Evolutionary conservation across 345 rosid genomes (phyloP).

Genomic region (Pistacia integerrima): DNA sequence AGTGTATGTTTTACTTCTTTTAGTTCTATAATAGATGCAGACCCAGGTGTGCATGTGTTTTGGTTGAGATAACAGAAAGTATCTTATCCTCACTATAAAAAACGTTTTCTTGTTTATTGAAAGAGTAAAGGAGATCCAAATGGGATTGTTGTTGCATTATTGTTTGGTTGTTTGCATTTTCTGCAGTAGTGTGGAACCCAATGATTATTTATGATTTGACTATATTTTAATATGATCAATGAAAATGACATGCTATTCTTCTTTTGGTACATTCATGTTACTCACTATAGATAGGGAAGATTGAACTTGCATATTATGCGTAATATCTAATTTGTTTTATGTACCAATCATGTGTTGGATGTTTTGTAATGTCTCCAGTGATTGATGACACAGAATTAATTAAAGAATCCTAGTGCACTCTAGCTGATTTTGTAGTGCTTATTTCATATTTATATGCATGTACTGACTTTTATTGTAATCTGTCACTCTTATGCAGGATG

Average conservation of each 20-base stretch:
- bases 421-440: not conserved
- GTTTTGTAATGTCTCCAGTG: not conserved
- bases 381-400: too few relatives aligned
- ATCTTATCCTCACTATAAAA: not conserved
- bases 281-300: not conserved
- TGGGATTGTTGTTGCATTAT: slow-evolving; percentile 1
- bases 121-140: not conserved
- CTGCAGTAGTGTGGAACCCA: not conserved
- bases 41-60: not conserved
- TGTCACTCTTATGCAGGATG: slow-evolving; percentile 55
- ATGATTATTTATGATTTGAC: not conserved
- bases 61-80: not conserved
- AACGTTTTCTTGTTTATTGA: not conserved
- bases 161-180: not conserved
- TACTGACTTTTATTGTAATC: slow-evolving; percentile 10
- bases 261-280: not conserved
- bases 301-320: not conserved
- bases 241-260: not conserved
- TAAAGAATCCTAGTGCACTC: not conserved
- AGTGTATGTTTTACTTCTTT: not conserved
- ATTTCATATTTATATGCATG: not conserved
- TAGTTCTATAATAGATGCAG: not conserved
- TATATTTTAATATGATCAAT: not conserved
- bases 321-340: not conserved
- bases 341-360: not conserved